Conservation (phyloP, 202 grass and related monocot species). For the Zoysia matrella region DNA sequence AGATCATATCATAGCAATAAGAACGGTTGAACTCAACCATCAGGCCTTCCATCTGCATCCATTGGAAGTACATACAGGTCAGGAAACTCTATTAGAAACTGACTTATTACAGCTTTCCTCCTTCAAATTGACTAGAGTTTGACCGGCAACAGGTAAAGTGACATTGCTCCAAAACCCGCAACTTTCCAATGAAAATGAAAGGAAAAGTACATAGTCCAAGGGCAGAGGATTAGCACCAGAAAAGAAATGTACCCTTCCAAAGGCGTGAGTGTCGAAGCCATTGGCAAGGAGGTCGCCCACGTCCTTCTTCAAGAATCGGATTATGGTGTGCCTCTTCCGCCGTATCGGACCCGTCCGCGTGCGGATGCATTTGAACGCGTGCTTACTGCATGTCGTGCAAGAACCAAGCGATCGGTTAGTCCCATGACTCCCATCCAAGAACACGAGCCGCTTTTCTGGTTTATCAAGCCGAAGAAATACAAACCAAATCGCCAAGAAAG, state of each 20-base stretch:
- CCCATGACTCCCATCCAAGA: background rate
- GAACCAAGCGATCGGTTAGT: slow-evolving; percentile 23
- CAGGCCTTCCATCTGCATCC: slow-evolving; percentile 79
- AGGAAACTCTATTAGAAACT: background rate
- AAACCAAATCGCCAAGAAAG: background rate
- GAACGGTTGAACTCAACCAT: slow-evolving; percentile 75
- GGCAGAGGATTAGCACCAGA: no score
- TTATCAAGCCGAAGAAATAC: background rate
- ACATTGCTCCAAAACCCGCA: background rate
- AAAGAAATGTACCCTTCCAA: slow-evolving; percentile 58
- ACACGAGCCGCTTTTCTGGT: slow-evolving; percentile 5
- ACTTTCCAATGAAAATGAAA: background rate
- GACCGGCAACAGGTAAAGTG: background rate
- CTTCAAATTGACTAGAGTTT: slow-evolving; percentile 10
- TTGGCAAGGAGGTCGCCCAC: slow-evolving; percentile 22
- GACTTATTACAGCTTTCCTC: background rate
- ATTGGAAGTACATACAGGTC: background rate
- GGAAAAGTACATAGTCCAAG: background rate
- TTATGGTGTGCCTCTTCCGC: slow-evolving; percentile 81
- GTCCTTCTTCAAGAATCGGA: slow-evolving; percentile 87
- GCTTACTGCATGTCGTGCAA: slow-evolving; percentile 67
- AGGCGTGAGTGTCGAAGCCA: slow-evolving; percentile 71
- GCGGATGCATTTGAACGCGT: slow-evolving; percentile 75
- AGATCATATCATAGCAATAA: slow-evolving; percentile 84
- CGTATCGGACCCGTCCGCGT: slow-evolving; percentile 64